These are phyloP conservation scores for Solanum clarkiae DNA, from an alignment of 257 asterid genomes.

Conservation along the genomic window DNA sequence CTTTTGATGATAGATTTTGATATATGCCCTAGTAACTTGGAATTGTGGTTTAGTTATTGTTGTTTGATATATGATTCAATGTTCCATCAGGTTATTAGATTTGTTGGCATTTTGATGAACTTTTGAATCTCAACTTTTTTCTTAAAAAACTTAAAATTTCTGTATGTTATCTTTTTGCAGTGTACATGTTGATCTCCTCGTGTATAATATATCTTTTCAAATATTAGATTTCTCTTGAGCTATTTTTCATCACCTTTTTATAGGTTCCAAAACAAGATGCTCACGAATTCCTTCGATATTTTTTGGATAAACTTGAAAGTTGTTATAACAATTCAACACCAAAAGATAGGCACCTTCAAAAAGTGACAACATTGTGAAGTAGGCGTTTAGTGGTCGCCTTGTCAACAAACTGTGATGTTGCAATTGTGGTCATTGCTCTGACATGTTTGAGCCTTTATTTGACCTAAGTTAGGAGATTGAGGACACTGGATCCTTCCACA, in stretches of 20 bases:
- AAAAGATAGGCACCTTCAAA: slow-evolving; percentile 2
- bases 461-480: slow-evolving; percentile 83
- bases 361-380: slow-evolving; percentile 48
- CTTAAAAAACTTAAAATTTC: too few species aligned
- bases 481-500: slow-evolving; percentile 72
- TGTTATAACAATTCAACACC: slow-evolving; percentile 10
- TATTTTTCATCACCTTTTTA: slow-evolving; percentile 51
- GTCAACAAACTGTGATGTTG: slow-evolving; percentile 24
- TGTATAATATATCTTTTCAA: too few species aligned
- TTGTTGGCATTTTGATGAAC: too few species aligned
- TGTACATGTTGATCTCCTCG: too few species aligned
- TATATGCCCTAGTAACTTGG: too few species aligned
- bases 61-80: too few species aligned
- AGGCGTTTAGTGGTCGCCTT: slow-evolving; percentile 74
- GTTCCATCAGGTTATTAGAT: too few species aligned
- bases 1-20: too few species aligned
- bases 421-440: too few species aligned
- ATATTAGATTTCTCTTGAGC: slow-evolving; percentile 4
- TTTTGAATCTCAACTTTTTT: too few species aligned
- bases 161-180: too few species aligned
- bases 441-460: slow-evolving; percentile 57
- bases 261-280: slow-evolving; percentile 82
- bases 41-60: too few species aligned
- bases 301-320: slow-evolving; percentile 61
- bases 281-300: slow-evolving; percentile 81